These are phyloP conservation scores for Macadamia integrifolia DNA, from an alignment of 164 flowering plant genomes.

Conservation along the genomic window DNA sequence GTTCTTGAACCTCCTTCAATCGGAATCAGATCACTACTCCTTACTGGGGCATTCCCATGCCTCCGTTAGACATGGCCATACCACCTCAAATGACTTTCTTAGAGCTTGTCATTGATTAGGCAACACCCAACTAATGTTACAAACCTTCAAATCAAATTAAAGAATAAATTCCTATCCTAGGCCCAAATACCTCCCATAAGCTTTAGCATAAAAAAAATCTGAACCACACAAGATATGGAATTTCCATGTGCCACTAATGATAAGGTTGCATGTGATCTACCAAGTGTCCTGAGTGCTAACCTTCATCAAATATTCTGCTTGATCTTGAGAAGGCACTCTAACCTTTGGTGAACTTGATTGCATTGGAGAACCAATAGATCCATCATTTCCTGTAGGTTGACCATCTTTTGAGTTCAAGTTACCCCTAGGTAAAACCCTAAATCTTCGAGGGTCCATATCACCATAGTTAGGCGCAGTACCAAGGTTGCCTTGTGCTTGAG, in stretches of 20 bases:
- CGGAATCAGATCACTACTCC: no score
- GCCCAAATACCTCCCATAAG: no score
- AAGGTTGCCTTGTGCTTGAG: slow-evolving; percentile 69
- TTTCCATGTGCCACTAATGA: neutral
- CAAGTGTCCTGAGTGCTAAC: slow-evolving; percentile 15
- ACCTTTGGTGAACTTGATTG: slow-evolving; percentile 83
- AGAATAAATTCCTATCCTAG: no score
- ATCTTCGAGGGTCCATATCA: slow-evolving; percentile 57
- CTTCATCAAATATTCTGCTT: slow-evolving; percentile 30
- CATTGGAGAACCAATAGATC: slow-evolving; percentile 75
- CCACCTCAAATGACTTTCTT: no score
- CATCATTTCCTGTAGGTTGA: slow-evolving; percentile 74
- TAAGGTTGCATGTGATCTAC: neutral
- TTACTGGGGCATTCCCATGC: no score
- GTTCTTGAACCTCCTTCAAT: no score
- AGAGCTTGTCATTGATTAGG: no score
- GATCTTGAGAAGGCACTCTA: slow-evolving; percentile 25
- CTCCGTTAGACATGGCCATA: no score
- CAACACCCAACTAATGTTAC: no score
- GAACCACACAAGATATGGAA: no score
- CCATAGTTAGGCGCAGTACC: slow-evolving; percentile 56
- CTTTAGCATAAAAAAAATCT: no score
- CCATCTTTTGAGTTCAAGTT: slow-evolving; percentile 59
- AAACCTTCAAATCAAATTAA: no score
- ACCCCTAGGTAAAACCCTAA: slow-evolving; percentile 59